Evolutionary conservation across 179 eudicot species (phyloP), one percentile per base, ranked within the genome.

Genomic region (Silene vulgaris): DNA sequence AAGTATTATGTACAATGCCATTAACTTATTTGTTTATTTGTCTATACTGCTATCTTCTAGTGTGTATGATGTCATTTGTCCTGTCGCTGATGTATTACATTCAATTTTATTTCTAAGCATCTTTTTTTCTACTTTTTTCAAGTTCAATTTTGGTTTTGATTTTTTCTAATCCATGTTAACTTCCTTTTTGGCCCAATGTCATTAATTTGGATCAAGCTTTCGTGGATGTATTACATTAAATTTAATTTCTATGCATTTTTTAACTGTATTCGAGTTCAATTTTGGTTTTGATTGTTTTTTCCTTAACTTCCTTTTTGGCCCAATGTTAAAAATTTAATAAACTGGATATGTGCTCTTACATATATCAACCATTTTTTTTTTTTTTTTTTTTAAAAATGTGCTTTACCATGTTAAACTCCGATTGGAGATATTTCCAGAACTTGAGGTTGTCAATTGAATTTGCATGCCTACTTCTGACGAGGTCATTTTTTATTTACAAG

Each of bases 401-500:
- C 28, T 43, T 43, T 52, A 40, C 45, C 56, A 26, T 23, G 26
- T 21, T 23, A 52, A 50, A 70, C 37, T 50, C 74, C 13, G 37
- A 13, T n/a, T 12, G 17, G 37, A 23, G 4, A 20, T 48, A 3
- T 14, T 45, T 66, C 11, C 50, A 17, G 48, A 66, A 66, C 11
- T 35, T 17, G 69, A 65, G 12, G 37, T 21, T 17, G 32, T 13
- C 20, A 11, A 37, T 30, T 35, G 20, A 30, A 43, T 66, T 66
- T 35, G n/a, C 21, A 32, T 56, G 20, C 19, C 19, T 8, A 56
- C 8, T 56, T n/a, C 20, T 56, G 60, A n/a, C 3, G 60, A 56
- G 60, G 60, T 56, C 20, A 56, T 56, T 56, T 56, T 8, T 56
- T 56, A 56, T 56, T 56, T 56, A n/a, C 60, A 56, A 56, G 60